Base-by-base conservation (phyloP, 116 monocot genomes). In the Posidonia oceanica region DNA sequence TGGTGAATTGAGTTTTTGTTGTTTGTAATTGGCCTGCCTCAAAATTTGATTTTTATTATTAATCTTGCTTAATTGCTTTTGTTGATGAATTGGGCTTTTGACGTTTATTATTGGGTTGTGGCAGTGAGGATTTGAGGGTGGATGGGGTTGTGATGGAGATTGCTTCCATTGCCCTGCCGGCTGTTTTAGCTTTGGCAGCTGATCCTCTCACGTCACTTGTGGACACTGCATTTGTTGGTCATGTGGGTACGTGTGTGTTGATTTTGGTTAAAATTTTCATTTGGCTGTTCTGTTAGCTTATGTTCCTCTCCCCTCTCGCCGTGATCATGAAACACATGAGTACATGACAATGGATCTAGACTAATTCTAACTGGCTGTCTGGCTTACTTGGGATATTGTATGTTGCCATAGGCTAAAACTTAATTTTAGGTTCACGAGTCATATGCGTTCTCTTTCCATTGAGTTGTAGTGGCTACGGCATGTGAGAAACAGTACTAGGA, bases 211-310 rank as follows among this genome's bases (percentile, higher is more conserved):
- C 92, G 0, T 92, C 92, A 7, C 69, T 92, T 3, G 80, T 88
- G 29, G 92, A 92, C 63, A 92, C 92, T n/a, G 92, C 92, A 8
- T 92, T 86, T 73, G 81, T 92, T 66, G 92, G 92, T 39, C 88
- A 84, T 63, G 76, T 92, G 59, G 91, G 91, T 92, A 65, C 62
- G 84, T 64, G 14, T n/a, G 13, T 73, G 29, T 54, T 67, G 15
- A 39, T 29, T 29, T 71, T 4, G 15, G 36, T 20, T 71, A 3
- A 22, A 58, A 48, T 48, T 48, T 48, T 12, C 8, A 48, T 48
- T 48, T 48, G 7, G 48, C 11, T 12, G 7, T 12, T 48, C 12
- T 12, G 7, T 10, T 48, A 12, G 48, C 48, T 48, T 48, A 48
- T 48, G 48, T 48, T 48, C 8, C 11, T 48, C 48, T 48, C 48